Evolutionary conservation across 2,329 filamentous ascomycete genomes (phyloP).

Genomic region (Curvularia lunata): DNA sequence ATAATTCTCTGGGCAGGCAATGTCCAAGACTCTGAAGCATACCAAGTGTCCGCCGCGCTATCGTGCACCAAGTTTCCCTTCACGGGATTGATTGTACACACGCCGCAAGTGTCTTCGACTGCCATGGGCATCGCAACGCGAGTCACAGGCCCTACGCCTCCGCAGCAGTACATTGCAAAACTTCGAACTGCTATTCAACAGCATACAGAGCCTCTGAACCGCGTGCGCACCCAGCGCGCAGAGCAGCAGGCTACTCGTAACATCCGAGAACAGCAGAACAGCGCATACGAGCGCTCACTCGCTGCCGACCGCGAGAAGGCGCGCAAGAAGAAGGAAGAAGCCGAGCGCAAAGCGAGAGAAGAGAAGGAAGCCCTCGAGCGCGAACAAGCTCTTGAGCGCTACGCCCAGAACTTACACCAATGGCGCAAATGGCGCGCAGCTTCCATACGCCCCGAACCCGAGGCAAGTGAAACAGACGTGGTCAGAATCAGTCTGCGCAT

Average conservation of each 20-base stretch:
- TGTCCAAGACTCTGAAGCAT: conserved; percentile 90
- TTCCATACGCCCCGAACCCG: conserved; percentile 72
- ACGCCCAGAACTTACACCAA: conserved; percentile 63
- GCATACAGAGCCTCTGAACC: conserved; percentile 76
- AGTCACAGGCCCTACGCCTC: conserved; percentile 72
- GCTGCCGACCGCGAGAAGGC: conserved; percentile 87
- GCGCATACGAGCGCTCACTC: conserved; percentile 89
- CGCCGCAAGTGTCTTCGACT: conserved; percentile 80
- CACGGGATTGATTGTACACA: conserved; percentile 83
- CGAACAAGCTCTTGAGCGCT: conserved; percentile 66
- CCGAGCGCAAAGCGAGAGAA: conserved; percentile 64
- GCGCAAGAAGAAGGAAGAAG: conserved; percentile 76
- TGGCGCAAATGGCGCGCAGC: conserved; percentile 84
- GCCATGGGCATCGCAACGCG: conserved; percentile 90
- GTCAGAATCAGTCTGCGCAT: conserved; percentile 73
- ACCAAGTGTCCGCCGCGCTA: conserved; percentile 86
- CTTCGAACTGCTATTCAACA: conserved; percentile 75
- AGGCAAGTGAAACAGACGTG: conserved; percentile 66
- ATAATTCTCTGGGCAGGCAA: conserved; percentile 92
- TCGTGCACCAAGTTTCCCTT: conserved; percentile 94
- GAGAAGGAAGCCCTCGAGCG: conserved; percentile 71
- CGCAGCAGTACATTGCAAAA: conserved; percentile 76
- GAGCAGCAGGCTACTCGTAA: conserved; percentile 82
- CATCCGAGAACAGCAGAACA: conserved; percentile 87
- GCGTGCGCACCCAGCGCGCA: conserved; percentile 75